Percentiles rank a stretch among this genome's conserved stretches.
phyloP scores from a whole-genome alignment of 306 rosid species.

The Quillaja saponaria region DNA sequence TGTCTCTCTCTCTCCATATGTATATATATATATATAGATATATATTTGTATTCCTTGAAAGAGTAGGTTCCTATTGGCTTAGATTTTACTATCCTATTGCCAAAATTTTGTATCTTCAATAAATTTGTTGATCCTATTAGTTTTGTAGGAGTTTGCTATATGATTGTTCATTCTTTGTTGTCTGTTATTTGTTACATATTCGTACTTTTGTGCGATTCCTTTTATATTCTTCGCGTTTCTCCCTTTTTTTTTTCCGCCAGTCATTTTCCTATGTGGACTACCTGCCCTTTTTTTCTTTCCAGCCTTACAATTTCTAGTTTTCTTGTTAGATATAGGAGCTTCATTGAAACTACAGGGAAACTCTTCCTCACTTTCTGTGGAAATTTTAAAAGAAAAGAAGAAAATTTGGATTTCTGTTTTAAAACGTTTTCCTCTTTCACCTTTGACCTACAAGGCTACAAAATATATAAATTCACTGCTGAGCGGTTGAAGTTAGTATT shows the following conservation, averaged over 20 bases:
- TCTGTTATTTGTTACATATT: constrained; percentile 7
- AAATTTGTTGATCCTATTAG: too few species aligned
- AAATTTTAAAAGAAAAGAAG: constrained; percentile 3
- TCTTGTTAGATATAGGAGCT: constrained; percentile 26
- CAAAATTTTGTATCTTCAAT: too few species aligned
- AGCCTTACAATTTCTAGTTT: constrained; percentile 3
- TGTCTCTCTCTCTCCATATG: too few species aligned
- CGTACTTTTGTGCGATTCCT: not conserved
- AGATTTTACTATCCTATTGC: not conserved
- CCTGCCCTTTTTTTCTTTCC: constrained; percentile 18
- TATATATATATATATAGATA: too few species aligned
- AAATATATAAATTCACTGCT: constrained; percentile 15
- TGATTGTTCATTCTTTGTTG: constrained; percentile 10
- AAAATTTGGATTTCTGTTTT: not conserved
- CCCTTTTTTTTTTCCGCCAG: constrained; percentile 4
- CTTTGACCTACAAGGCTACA: constrained; percentile 27
- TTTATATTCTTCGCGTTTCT: not conserved
- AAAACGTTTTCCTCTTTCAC: constrained; percentile 9
- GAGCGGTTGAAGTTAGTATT: constrained; percentile 13
- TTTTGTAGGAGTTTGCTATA: too few species aligned
- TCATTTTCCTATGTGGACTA: constrained; percentile 23
- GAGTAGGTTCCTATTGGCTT: not conserved
- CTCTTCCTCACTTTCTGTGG: not conserved
- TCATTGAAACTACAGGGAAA: constrained; percentile 39
- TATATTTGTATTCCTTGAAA: too few species aligned